Evolutionary conservation across 2,329 filamentous ascomycete species (phyloP).

Genomic region (Sporothrix sp.): DNA sequence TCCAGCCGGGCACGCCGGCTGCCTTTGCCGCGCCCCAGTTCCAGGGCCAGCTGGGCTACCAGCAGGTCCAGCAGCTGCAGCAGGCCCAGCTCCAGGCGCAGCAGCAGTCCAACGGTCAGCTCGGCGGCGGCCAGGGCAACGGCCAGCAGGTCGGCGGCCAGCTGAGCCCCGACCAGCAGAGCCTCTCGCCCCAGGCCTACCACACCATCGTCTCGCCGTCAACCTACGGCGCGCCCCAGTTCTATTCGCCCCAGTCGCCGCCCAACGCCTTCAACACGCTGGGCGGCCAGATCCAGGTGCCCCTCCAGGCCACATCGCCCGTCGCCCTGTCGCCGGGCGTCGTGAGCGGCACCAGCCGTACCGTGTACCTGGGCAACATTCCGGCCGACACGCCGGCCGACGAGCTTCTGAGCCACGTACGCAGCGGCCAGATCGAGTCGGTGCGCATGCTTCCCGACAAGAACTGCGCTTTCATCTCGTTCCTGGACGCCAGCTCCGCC

Average conservation of each 20-base stretch:
- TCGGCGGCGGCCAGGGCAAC: constrained; percentile 55
- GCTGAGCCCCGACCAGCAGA: constrained; percentile 65
- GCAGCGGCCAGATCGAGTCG: constrained; percentile 98
- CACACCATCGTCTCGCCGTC: constrained; percentile 80
- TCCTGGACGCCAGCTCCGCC: constrained; percentile 92
- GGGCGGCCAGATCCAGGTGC: constrained; percentile 48
- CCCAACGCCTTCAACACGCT: constrained; percentile 63
- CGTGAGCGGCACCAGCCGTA: constrained; percentile 84
- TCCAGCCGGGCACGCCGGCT: constrained; percentile 87
- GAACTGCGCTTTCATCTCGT: constrained; percentile 99
- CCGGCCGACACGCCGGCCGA: constrained; percentile 95
- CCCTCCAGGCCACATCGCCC: constrained; percentile 59
- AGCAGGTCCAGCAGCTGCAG: constrained; percentile 53
- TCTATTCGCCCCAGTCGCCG: constrained; percentile 78
- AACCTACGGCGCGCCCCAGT: constrained; percentile 69
- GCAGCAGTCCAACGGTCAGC: constrained; percentile 36
- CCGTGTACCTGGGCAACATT: constrained; percentile 95
- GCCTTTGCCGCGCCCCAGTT: constrained; percentile 89
- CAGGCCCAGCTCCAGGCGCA: constrained; percentile 45
- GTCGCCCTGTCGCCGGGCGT: constrained; percentile 69
- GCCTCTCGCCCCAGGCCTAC: constrained; percentile 74
- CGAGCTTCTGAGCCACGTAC: constrained; percentile 90
- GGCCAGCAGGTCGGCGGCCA: constrained; percentile 51
- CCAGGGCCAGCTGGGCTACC: constrained; percentile 69
- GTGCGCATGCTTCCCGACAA: constrained; percentile 93